These are phyloP conservation scores for Podospora fimiseda DNA, from an alignment of 495 filamentous ascomycete genomes.

Conservation along the genomic window DNA sequence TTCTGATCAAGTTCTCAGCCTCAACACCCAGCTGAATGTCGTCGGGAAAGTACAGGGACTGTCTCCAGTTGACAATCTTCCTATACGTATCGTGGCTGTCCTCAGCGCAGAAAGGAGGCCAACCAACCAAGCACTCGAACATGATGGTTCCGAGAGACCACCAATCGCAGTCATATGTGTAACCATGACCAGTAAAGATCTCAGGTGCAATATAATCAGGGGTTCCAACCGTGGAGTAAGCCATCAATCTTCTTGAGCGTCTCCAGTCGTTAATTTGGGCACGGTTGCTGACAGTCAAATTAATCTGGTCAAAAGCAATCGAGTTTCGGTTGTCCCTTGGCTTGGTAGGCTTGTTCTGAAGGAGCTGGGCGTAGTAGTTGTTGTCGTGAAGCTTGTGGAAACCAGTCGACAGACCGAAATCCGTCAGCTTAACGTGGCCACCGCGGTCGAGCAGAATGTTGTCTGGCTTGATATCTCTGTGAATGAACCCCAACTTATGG, in stretches of 20 bases:
- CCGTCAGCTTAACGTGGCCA: slow-evolving; percentile 96
- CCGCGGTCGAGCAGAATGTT: slow-evolving; percentile 94
- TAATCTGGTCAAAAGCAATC: slow-evolving; percentile 94
- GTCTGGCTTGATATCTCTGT: slow-evolving; percentile 98
- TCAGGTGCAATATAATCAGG: slow-evolving; percentile 98
- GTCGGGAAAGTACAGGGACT: slow-evolving; percentile 92
- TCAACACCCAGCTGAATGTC: slow-evolving; percentile 83
- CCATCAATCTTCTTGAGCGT: slow-evolving; percentile 88
- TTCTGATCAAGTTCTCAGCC: slow-evolving; percentile 81
- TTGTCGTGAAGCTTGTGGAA: slow-evolving; percentile 98
- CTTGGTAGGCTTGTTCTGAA: slow-evolving; percentile 71
- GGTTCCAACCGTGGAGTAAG: slow-evolving; percentile 96
- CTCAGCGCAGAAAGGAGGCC: slow-evolving; percentile 98
- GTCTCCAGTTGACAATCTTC: slow-evolving; percentile 98
- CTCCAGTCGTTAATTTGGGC: slow-evolving; percentile 97
- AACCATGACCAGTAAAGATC: slow-evolving; percentile 94
- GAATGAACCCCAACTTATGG: slow-evolving; percentile 95
- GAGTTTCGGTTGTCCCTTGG: slow-evolving; percentile 72
- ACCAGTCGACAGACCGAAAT: slow-evolving; percentile 96
- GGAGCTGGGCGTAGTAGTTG: slow-evolving; percentile 94
- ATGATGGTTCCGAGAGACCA: slow-evolving; percentile 98
- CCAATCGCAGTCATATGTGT: slow-evolving; percentile 96
- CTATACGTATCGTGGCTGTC: slow-evolving; percentile 96
- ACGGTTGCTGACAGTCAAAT: slow-evolving; percentile 94
- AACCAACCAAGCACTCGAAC: slow-evolving; percentile 98